Evolutionary conservation across 2,329 filamentous ascomycete species (phyloP).

Genomic region (Phyllachora maydis): DNA sequence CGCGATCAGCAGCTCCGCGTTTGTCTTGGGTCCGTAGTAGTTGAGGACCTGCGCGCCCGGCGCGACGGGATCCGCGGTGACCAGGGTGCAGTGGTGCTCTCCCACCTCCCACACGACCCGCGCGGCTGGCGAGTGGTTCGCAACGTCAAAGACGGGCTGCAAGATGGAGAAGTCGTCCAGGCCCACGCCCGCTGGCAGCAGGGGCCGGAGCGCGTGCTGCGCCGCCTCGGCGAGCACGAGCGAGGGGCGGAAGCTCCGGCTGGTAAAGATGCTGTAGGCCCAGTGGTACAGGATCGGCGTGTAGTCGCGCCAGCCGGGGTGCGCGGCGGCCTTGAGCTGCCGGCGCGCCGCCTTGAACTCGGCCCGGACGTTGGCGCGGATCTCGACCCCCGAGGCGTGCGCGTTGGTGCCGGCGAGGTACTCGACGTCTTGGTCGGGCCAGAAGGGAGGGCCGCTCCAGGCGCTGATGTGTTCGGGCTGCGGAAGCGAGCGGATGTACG

Average conservation of each 20-base stretch:
- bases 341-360: conserved; percentile 23
- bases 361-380: conserved; percentile 19
- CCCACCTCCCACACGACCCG: conserved; percentile 36
- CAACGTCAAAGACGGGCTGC: conserved; percentile 50
- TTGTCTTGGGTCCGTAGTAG: conserved; percentile 57
- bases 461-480: conserved; percentile 27
- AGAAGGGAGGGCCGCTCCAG: conserved; percentile 41
- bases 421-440: conserved; percentile 36
- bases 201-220: conserved; percentile 7
- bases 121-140: conserved; percentile 46
- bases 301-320: conserved; percentile 13
- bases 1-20: conserved; percentile 45
- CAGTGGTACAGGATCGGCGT: conserved; percentile 35
- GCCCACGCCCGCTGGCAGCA: conserved; percentile 14
- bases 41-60: conserved; percentile 40
- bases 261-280: conserved; percentile 44
- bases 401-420: conserved; percentile 34
- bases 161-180: conserved; percentile 46
- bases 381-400: conserved; percentile 24
- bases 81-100: conserved; percentile 17
- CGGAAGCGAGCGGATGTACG: conserved; percentile 46
- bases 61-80: conserved; percentile 17
- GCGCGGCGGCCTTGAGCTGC: conserved; percentile 12
- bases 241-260: conserved; percentile 41
- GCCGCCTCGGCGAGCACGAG: conserved; percentile 24